Conservation (phyloP, 306 rosid species). For the Rosa chinensis region DNA sequence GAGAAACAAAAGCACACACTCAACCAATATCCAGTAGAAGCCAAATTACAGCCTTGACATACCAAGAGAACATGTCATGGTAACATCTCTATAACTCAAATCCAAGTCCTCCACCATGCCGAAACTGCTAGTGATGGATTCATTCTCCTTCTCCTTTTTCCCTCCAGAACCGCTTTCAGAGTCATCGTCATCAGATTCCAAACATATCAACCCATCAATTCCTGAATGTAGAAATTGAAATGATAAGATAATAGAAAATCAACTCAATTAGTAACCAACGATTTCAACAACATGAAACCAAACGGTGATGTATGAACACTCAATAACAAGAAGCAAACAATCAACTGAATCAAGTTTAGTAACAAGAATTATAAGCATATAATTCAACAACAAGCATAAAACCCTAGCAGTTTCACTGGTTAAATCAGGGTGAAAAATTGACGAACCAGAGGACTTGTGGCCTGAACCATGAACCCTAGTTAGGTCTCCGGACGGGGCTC, state of each 20-base stretch:
- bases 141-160: constrained; percentile 32
- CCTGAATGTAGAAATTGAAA: constrained; percentile 38
- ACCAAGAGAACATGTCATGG: constrained; percentile 46
- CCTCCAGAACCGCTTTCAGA: constrained; percentile 39
- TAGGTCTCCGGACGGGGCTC: not conserved
- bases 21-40: not conserved
- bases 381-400: not conserved
- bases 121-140: constrained; percentile 22
- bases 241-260: not conserved
- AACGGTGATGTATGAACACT: not conserved
- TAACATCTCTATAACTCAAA: constrained; percentile 29
- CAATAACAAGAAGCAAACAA: too few relatives aligned
- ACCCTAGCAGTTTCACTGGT: not conserved
- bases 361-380: not conserved
- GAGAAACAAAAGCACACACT: not conserved
- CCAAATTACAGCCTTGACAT: constrained; percentile 3
- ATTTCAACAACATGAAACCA: not conserved
- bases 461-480: not conserved
- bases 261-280: not conserved
- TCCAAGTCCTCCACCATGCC: constrained; percentile 29
- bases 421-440: not conserved
- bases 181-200: constrained; percentile 72
- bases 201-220: constrained; percentile 61
- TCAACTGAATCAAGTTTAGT: not conserved
- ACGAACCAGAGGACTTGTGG: not conserved